A percentile compares a stretch with the other conserved stretches of the same genome.
These are phyloP conservation scores for Triadica sebifera DNA, from an alignment of 345 rosid species.

Conservation along the genomic window DNA sequence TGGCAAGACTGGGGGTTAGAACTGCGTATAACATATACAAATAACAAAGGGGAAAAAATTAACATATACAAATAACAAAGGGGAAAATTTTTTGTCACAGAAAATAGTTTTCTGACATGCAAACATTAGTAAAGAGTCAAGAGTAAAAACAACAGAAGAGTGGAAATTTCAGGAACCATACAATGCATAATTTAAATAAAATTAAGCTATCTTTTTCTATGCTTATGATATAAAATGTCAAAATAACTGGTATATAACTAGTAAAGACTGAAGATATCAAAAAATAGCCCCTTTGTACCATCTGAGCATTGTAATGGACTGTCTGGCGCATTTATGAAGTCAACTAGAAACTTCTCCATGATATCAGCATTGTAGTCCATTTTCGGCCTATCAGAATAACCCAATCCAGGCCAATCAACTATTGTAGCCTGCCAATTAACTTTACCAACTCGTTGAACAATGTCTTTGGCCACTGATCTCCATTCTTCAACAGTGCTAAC, in stretches of 20 bases:
- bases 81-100: neutral
- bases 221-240: neutral
- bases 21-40: neutral
- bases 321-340: constrained; percentile 69
- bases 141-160: neutral
- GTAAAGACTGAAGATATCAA: neutral
- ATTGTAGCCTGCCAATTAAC: constrained; percentile 73
- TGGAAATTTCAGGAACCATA: neutral
- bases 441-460: constrained; percentile 51
- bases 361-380: constrained; percentile 79
- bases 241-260: neutral
- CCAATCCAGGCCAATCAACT: constrained; percentile 97
- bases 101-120: neutral
- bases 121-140: too few relatives aligned
- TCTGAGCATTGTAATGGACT: constrained; percentile 63
- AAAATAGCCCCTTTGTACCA: constrained; percentile 17
- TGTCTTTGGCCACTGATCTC: constrained; percentile 81
- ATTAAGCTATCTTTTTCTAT: neutral
- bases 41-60: neutral
- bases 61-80: neutral
- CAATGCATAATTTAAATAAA: too few relatives aligned
- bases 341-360: constrained; percentile 84
- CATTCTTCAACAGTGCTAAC: constrained; percentile 94
- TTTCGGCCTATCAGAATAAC: constrained; percentile 74
- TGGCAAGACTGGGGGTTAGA: neutral